A percentile compares a stretch with the other conserved stretches of the same genome.
Evolutionary conservation across 805 yeast species (phyloP).

Genomic region (Candida vartiovaarae): DNA sequence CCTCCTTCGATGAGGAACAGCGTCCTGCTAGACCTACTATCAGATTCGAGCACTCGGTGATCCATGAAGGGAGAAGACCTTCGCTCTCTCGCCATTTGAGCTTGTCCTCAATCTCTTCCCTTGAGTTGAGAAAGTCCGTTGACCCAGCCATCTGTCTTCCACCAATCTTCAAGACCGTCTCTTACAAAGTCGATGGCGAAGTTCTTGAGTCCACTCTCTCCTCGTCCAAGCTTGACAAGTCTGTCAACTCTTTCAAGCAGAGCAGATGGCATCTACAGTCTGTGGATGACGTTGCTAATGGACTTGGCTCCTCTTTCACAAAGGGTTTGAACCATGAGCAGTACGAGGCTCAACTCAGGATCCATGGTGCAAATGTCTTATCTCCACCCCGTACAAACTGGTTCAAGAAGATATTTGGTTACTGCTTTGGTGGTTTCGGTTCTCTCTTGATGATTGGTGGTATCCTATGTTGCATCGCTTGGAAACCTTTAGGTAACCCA

Average conservation of each 20-base stretch:
- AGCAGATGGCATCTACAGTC: conserved; percentile 28
- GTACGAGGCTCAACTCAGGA: conserved; percentile 5
- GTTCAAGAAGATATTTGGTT: conserved; percentile 28
- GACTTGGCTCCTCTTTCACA: conserved; percentile 17
- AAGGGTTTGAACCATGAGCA: conserved; percentile 22
- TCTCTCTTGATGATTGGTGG: conserved; percentile 34
- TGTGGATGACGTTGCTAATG: conserved; percentile 19
- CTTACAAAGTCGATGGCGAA: conserved; percentile 29
- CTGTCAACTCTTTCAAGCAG: conserved; percentile 21
- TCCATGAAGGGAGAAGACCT: background rate
- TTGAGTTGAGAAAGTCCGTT: conserved; percentile 1
- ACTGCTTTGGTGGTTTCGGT: conserved; percentile 46
- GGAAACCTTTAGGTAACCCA: conserved; percentile 44
- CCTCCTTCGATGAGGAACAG: too few species aligned
- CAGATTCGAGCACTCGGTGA: background rate
- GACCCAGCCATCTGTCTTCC: conserved; percentile 29
- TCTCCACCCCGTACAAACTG: conserved; percentile 31
- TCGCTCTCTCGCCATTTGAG: background rate
- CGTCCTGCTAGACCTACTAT: background rate
- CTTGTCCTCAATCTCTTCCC: background rate
- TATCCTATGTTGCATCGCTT: conserved; percentile 34
- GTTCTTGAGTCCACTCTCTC: conserved; percentile 1
- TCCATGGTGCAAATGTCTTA: conserved; percentile 31
- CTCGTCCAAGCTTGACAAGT: conserved; percentile 11
- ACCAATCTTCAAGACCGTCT: conserved; percentile 31